Base-by-base conservation (phyloP, 2,329 filamentous ascomycete species). In the Fusarium brevicatenulatum region DNA sequence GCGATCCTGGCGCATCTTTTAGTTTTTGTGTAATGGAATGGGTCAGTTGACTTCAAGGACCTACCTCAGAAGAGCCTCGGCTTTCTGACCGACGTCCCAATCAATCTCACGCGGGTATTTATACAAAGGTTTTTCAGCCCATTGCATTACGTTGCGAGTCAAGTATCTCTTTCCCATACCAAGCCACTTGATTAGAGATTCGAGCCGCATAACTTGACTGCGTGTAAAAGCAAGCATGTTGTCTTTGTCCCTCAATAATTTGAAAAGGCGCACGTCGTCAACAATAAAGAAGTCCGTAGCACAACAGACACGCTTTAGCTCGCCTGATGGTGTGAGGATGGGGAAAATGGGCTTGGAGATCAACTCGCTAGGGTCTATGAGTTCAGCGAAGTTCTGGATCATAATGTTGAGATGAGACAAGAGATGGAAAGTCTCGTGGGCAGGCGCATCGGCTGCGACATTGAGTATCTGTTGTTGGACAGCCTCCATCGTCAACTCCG, bases 221-320 rank as follows among this genome's bases (percentile, higher is more conserved):
- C 16, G 10, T 44, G 42, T 44, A 13, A 44, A 25, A 19, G 42
- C 42, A 44, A 44, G 23, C 42, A 44, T 44, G 10, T 44, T 44
- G 16, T 0, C 4, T 0, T 0, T 4, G 8, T 44, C 23, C 10
- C 23, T 44, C 3, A 44, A 25, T 0, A 25, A 19, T 0, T 19
- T 25, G 23, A 25, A 25, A 44, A 44, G 23, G 16, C 16, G 42
- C 23, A 44, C 19, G 1, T 44, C 23, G 23, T 44, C 42, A 19
- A 44, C 23, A 5, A 44, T 25, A 3, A 44, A 44, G 42, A 44
- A 44, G 6, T 4, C 2, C 4, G 42, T 19, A 0, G 0, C 23
- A 25, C 10, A 0, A 25, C 10, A 44, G 42, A 25, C 42, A 0
- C 42, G 23, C 7, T 44, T 44, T 25, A 6, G 0, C 23, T 44